Percentiles rank a stretch among this genome's conserved stretches.
These are phyloP conservation scores for Pleurotus tuoliensis DNA, from an alignment of 768 basidiomycete species.

Conservation along the genomic window DNA sequence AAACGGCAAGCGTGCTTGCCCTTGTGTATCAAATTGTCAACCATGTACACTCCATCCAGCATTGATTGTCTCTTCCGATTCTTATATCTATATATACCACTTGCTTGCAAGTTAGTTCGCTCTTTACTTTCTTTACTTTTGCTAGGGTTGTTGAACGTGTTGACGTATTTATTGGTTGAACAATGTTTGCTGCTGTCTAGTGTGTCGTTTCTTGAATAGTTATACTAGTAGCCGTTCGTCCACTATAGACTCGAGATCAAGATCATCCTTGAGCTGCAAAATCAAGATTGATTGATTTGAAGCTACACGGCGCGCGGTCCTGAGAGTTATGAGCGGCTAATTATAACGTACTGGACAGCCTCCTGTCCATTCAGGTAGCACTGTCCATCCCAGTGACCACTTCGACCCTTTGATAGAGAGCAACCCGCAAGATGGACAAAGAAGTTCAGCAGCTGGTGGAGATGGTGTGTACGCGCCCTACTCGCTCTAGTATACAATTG, in stretches of 20 bases:
- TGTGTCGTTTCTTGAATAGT: constrained; percentile 6
- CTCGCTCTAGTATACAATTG: background rate
- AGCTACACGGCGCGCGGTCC: background rate
- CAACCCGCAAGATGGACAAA: constrained; percentile 34
- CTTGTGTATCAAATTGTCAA: background rate
- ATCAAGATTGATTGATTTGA: too few relatives aligned
- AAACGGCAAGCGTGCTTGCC: background rate
- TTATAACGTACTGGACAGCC: background rate
- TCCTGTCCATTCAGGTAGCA: constrained; percentile 8
- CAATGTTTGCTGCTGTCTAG: background rate
- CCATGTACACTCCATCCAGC: constrained; percentile 1
- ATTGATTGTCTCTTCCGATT: background rate
- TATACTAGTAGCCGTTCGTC: too few relatives aligned
- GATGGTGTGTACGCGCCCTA: constrained; percentile 34
- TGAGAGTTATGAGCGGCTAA: background rate
- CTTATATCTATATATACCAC: constrained; percentile 9
- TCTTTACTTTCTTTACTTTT: background rate
- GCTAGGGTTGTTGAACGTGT: background rate
- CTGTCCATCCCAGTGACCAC: background rate
- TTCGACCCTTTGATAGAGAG: background rate
- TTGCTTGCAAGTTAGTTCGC: constrained; percentile 7
- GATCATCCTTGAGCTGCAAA: too few relatives aligned
- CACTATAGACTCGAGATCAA: too few relatives aligned
- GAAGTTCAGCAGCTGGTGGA: constrained; percentile 61
- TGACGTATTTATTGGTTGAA: background rate